Evolutionary conservation across 2,329 filamentous ascomycete genomes (phyloP).

Genomic region (Fusarium robinianum): DNA sequence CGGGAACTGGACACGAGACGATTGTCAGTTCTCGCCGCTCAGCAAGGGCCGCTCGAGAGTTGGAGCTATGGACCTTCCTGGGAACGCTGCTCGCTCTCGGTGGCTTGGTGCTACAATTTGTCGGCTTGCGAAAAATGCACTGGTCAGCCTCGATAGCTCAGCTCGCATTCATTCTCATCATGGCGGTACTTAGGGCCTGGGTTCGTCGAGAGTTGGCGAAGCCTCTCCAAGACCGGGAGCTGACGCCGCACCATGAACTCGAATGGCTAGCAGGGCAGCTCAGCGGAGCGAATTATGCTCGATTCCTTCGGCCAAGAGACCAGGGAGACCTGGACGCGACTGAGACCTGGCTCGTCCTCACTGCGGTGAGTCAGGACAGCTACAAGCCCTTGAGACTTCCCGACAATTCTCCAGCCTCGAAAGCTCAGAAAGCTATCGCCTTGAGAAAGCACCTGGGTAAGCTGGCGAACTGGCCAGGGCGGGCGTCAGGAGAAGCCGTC

Average conservation of each 20-base stretch:
- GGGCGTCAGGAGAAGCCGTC: too few relatives aligned
- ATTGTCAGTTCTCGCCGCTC: slow-evolving; percentile 1
- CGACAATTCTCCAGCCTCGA: too few relatives aligned
- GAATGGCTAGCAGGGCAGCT: slow-evolving; percentile 2
- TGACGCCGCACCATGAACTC: not conserved
- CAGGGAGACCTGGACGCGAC: too few relatives aligned
- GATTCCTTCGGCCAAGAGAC: too few relatives aligned
- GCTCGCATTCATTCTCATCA: not conserved
- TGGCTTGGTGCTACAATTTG: slow-evolving; percentile 9
- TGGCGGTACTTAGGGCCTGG: not conserved
- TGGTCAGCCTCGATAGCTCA: slow-evolving; percentile 4
- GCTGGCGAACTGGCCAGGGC: too few relatives aligned
- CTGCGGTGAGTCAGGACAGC: too few relatives aligned
- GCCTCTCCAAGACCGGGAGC: rapidly evolving
- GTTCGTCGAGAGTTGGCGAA: slow-evolving; percentile 1
- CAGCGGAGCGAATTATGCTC: too few relatives aligned
- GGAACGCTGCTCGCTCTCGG: not conserved
- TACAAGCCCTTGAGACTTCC: too few relatives aligned
- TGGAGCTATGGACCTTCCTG: not conserved
- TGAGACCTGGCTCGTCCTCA: too few relatives aligned
- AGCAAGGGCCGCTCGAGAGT: not conserved
- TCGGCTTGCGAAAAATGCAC: slow-evolving; percentile 11
- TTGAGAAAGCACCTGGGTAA: too few relatives aligned
- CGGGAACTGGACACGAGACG: rapidly evolving
- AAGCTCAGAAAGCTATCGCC: too few relatives aligned